Evolutionary conservation across 176 grass and related monocot genomes (phyloP).

Genomic region (Aegilops bicornis): DNA sequence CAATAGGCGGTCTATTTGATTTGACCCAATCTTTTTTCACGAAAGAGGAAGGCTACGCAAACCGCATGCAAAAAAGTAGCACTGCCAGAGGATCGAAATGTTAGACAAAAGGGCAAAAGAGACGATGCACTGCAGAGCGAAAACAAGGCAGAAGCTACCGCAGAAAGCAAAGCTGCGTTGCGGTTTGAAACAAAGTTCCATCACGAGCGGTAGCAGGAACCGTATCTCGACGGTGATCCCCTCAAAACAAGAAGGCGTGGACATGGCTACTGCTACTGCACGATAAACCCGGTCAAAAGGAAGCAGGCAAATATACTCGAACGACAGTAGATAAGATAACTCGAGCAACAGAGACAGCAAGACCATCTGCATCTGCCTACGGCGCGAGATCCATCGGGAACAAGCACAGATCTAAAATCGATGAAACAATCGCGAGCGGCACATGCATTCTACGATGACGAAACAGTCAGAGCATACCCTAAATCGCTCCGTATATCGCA

Average conservation of each 20-base stretch:
- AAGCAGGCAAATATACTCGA: too few species aligned
- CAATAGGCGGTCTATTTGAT: background rate
- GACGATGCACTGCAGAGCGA: too few species aligned
- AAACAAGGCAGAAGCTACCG: too few species aligned
- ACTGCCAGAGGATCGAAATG: too few species aligned
- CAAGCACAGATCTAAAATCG: background rate
- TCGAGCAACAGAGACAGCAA: background rate
- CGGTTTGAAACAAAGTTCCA: background rate
- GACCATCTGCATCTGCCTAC: background rate
- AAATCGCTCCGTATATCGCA: background rate
- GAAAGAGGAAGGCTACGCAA: background rate
- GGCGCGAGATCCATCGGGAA: background rate
- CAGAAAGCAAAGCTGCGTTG: background rate
- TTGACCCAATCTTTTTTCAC: background rate
- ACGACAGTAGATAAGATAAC: too few species aligned
- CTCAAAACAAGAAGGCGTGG: too few species aligned
- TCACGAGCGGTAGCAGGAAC: too few species aligned
- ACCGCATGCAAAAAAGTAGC: background rate
- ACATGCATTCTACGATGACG: background rate
- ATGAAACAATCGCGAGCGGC: too few species aligned
- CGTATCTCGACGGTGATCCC: too few species aligned
- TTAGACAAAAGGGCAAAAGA: fast-evolving
- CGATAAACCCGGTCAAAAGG: too few species aligned
- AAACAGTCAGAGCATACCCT: background rate
- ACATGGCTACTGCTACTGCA: too few species aligned